These are phyloP conservation scores for Amanita subjunquillea DNA, from an alignment of 768 basidiomycete genomes.

Conservation along the genomic window DNA sequence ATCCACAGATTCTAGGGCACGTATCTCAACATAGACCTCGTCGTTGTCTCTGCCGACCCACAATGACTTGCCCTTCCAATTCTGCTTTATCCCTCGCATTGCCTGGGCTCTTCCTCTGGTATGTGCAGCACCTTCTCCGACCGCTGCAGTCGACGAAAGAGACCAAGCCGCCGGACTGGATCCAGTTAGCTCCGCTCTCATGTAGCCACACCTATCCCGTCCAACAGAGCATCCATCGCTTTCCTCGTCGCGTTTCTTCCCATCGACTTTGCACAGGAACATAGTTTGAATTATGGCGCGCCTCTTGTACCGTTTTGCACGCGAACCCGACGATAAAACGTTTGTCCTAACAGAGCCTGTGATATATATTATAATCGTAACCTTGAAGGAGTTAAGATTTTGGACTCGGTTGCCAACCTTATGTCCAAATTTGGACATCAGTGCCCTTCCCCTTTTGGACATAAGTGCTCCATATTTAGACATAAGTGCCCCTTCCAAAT, in stretches of 20 bases:
- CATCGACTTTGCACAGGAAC: conserved; percentile 38
- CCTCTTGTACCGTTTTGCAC: conserved; percentile 85
- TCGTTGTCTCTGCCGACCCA: conserved; percentile 66
- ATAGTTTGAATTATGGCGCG: conserved; percentile 67
- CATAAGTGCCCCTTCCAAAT: not conserved
- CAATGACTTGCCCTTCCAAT: conserved; percentile 46
- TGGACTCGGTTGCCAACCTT: not conserved
- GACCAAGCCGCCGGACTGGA: conserved; percentile 66
- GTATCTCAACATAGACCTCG: conserved; percentile 69
- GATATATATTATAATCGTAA: conserved; percentile 60
- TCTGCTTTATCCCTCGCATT: conserved; percentile 29
- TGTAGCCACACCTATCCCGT: conserved; percentile 61
- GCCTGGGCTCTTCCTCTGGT: conserved; percentile 34
- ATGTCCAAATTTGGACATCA: not conserved
- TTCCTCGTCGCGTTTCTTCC: conserved; percentile 29
- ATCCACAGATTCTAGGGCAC: conserved; percentile 36
- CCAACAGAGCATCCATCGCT: conserved; percentile 57
- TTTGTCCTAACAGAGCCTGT: conserved; percentile 58
- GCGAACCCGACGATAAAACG: conserved; percentile 66
- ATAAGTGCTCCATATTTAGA: not conserved
- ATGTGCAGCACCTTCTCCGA: conserved; percentile 70
- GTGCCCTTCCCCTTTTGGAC: not conserved
- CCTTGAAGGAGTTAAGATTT: conserved; percentile 29
- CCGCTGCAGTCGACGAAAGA: conserved; percentile 58
- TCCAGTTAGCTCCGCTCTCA: not conserved